phyloP scores from a whole-genome alignment of 2,329 filamentous ascomycete species.

The Parascedosporium putredinis region DNA sequence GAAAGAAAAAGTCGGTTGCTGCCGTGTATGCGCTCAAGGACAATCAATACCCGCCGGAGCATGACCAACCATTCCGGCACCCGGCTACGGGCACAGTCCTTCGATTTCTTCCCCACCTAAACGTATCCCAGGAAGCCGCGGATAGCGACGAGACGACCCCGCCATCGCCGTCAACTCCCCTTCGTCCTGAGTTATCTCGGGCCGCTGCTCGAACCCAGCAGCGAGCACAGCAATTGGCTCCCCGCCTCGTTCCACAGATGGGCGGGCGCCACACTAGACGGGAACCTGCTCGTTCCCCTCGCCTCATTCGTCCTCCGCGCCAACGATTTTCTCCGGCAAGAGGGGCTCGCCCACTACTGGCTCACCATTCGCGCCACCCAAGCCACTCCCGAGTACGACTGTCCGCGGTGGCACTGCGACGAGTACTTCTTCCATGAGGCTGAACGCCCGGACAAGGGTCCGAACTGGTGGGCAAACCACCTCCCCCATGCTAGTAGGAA shows the following conservation, averaged over 20 bases:
- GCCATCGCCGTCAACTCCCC: constrained; percentile 16
- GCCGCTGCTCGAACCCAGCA: constrained; percentile 22
- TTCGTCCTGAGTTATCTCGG: constrained; percentile 34
- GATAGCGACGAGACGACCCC: background rate
- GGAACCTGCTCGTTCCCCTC: constrained; percentile 23
- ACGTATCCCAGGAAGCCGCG: background rate
- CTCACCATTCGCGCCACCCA: constrained; percentile 35
- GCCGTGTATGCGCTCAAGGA: too few relatives aligned
- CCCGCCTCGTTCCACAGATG: constrained; percentile 25
- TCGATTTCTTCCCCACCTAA: background rate
- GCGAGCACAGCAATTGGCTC: background rate
- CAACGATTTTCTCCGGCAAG: constrained; percentile 23
- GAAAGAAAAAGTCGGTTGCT: too few relatives aligned
- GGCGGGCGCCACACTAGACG: constrained; percentile 21
- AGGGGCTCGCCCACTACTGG: constrained; percentile 31
- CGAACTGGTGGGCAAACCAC: too few relatives aligned
- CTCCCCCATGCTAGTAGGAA: too few relatives aligned
- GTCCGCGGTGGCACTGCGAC: constrained; percentile 37
- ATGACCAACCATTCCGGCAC: background rate
- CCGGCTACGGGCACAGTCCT: background rate
- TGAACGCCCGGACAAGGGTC: constrained; percentile 11
- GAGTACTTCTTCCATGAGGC: constrained; percentile 31
- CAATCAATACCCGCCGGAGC: background rate
- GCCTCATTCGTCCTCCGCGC: constrained; percentile 29
- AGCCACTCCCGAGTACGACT: constrained; percentile 31